Evolutionary conservation across 2,329 filamentous ascomycete genomes (phyloP), one percentile per base, ranked within the genome.

Genomic region (Chaetomiaceae sp.): DNA sequence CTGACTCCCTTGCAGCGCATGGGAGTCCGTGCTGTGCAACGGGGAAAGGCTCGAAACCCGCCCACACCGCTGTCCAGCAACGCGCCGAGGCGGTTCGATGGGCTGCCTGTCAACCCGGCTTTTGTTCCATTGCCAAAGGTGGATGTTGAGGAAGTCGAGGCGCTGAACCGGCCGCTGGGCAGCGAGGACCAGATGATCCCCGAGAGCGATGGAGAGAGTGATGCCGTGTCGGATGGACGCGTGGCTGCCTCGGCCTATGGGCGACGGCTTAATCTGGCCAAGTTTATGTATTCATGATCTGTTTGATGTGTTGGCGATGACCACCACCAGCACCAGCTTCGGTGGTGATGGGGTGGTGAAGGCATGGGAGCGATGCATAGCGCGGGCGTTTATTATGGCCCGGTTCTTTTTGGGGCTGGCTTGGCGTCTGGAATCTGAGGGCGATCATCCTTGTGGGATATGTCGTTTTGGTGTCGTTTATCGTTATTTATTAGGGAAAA

Each of bases 111-210:
- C 33, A 78, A 82, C 55, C 75, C 79, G 3, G 69, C 77, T 0
- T 77, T 78, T 58, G 70, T 82, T 5, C 76, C 78, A 0, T 65
- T 82, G 8, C 78, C 79, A 1, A 76, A 72, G 50, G 77, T 78
- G 2, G 75, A 81, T 55, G 54, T 79, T 21, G 68, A 67, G 7
- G 78, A 82, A 58, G 69, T 81, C 3, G 75, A 75, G 57, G 73
- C 75, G 2, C 62, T 81, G 37, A 77, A 79, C 57, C 62, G 59
- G 46, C 53, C 68, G 10, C 55, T 66, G 5, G 79, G 79, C 13
- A 82, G 79, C 58, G 79, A 83, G 60, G 79, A 83, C 50, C 70
- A 78, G 48, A 73, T 82, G 54, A 64, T 77, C 13, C 73, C 74
- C 21, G 76, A 76, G 61, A 79, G 76, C 54, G 75, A 77, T 52